These are phyloP conservation scores for Lipomyces anomalus DNA, from an alignment of 805 yeast genomes.

Conservation along the genomic window DNA sequence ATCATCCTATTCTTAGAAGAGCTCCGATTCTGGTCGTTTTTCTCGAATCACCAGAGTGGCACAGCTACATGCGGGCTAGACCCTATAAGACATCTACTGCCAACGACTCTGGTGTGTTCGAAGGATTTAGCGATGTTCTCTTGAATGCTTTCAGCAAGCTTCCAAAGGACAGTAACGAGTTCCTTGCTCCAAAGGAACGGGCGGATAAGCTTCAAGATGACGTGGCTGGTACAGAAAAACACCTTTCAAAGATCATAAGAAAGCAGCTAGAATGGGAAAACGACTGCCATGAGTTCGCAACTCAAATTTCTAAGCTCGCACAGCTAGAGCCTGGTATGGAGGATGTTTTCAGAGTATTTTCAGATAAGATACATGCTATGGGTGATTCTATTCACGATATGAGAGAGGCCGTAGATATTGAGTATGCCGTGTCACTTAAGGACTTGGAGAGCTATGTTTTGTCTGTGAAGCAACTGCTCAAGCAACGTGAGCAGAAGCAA, in stretches of 20 bases:
- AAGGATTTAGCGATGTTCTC: slow-evolving; percentile 80
- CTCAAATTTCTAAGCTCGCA: slow-evolving; percentile 64
- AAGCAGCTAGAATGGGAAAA: slow-evolving; percentile 66
- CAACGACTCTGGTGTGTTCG: slow-evolving; percentile 46
- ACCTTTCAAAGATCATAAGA: slow-evolving; percentile 65
- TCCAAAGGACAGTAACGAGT: slow-evolving; percentile 59
- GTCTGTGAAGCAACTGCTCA: slow-evolving; percentile 62
- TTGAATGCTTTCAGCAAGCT: slow-evolving; percentile 90
- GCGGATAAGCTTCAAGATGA: slow-evolving; percentile 82
- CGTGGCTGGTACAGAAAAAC: slow-evolving; percentile 67
- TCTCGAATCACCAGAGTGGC: slow-evolving; percentile 70
- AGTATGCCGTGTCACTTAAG: slow-evolving; percentile 73
- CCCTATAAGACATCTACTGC: slow-evolving; percentile 39
- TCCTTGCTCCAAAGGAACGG: slow-evolving; percentile 74
- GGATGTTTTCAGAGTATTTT: slow-evolving; percentile 40
- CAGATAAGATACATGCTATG: slow-evolving; percentile 43
- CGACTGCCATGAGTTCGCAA: slow-evolving; percentile 67
- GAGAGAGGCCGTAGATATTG: slow-evolving; percentile 59
- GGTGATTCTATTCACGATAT: slow-evolving; percentile 33
- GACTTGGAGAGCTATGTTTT: slow-evolving; percentile 79
- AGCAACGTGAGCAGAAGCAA: slow-evolving; percentile 83
- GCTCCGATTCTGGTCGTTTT: slow-evolving; percentile 68
- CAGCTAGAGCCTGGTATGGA: slow-evolving; percentile 44
- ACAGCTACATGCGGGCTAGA: slow-evolving; percentile 48
- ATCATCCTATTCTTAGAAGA: slow-evolving; percentile 65